A percentile compares a stretch with the other conserved stretches of the same genome.
These are phyloP conservation scores for Cyclostephanos invisitatus DNA, from an alignment of 108 stramenopile species.

Conservation along the genomic window DNA sequence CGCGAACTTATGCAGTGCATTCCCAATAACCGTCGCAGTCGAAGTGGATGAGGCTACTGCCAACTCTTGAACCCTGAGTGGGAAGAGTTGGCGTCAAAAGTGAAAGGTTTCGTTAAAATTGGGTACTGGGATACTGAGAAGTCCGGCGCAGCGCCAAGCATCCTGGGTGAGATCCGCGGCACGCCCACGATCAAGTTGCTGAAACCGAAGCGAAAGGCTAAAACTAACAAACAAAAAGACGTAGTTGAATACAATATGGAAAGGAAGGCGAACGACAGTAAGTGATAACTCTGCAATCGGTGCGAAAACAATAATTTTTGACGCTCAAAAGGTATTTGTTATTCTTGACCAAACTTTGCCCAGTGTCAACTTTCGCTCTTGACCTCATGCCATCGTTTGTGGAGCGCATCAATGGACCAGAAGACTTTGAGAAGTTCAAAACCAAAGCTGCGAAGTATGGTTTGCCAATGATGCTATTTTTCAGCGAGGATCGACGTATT, in stretches of 20 bases:
- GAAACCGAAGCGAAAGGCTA: constrained; percentile 61
- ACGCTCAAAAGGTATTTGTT: background rate
- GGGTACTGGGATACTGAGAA: constrained; percentile 77
- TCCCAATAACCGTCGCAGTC: constrained; percentile 13
- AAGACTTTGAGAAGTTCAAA: constrained; percentile 49
- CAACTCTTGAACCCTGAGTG: constrained; percentile 68
- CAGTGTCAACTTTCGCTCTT: constrained; percentile 55
- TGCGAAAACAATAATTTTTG: background rate
- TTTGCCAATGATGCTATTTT: constrained; percentile 58
- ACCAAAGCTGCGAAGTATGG: constrained; percentile 55
- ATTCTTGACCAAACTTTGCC: background rate
- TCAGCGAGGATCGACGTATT: constrained; percentile 52
- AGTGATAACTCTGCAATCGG: background rate
- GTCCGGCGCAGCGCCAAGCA: constrained; percentile 44
- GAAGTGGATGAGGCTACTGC: constrained; percentile 77
- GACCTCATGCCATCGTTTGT: constrained; percentile 60
- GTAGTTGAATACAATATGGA: constrained; percentile 70
- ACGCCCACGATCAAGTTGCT: constrained; percentile 67
- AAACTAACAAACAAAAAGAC: constrained; percentile 53
- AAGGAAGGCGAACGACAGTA: constrained; percentile 55
- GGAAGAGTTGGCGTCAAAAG: constrained; percentile 66
- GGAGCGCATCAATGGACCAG: constrained; percentile 48
- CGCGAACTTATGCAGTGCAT: background rate
- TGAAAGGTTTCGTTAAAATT: constrained; percentile 60
- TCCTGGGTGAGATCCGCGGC: constrained; percentile 64